Evolutionary conservation across 2,329 filamentous ascomycete genomes (phyloP).

Genomic region (Fusarium sp.): DNA sequence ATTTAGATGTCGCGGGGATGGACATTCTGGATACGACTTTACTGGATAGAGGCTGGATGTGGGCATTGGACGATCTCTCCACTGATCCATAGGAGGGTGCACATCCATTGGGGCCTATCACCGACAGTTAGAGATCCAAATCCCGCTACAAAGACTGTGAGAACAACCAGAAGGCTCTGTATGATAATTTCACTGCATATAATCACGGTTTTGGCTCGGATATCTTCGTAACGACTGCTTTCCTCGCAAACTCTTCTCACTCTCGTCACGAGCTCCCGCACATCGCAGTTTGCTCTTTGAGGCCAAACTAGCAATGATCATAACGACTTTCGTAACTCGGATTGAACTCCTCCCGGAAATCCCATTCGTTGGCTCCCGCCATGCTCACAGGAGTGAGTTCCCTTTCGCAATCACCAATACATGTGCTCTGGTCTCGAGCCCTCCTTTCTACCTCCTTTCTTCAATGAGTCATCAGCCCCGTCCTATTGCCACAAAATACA

Average conservation of each 20-base stretch:
- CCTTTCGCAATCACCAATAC: no score
- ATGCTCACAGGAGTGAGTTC: no score
- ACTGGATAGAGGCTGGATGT: slow-evolving; percentile 27
- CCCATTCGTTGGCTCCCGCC: no score
- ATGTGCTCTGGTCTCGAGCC: no score
- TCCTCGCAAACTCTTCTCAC: not conserved
- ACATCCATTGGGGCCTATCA: not conserved
- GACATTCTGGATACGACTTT: slow-evolving; percentile 13
- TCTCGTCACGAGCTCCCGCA: no score
- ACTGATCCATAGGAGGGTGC: not conserved
- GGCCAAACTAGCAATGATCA: no score
- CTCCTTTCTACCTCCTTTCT: not conserved
- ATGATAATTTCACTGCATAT: not conserved
- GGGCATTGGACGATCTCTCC: slow-evolving; percentile 16
- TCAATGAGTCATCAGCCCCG: not conserved
- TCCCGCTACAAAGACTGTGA: not conserved
- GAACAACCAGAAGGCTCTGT: not conserved
- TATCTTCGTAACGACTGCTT: not conserved
- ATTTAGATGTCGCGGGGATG: slow-evolving; percentile 15
- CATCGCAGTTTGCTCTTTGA: no score
- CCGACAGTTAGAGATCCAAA: not conserved
- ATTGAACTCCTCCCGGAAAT: no score
- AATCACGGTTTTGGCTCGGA: not conserved
- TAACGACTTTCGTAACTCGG: no score
- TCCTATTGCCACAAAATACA: not conserved